phyloP scores from a whole-genome alignment of 2,329 filamentous ascomycete genomes.

The Ascosphaera aggregata region DNA sequence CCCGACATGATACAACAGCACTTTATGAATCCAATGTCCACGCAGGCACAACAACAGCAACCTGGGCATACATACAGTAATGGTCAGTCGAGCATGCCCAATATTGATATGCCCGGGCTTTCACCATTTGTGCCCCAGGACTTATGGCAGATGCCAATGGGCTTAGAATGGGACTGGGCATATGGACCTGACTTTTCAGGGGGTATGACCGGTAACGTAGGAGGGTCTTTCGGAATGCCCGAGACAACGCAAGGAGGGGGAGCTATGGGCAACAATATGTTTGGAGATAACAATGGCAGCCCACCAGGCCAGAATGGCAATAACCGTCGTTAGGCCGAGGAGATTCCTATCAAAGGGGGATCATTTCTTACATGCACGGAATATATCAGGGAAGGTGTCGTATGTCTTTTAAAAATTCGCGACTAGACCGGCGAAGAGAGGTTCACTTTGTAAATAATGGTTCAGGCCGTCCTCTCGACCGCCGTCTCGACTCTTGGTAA shows the following conservation, averaged over 20 bases:
- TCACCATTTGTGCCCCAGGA: conserved; percentile 83
- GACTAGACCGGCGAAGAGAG: no score
- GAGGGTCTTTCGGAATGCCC: not conserved
- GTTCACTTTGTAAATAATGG: no score
- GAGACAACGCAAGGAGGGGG: not conserved
- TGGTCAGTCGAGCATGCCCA: conserved; percentile 4
- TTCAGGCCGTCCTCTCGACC: no score
- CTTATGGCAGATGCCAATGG: conserved; percentile 89
- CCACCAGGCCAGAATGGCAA: not conserved
- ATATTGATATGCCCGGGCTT: conserved; percentile 26
- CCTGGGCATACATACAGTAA: conserved; percentile 3
- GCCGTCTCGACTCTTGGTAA: no score
- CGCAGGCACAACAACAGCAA: conserved; percentile 1
- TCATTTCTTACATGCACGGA: no score
- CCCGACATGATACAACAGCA: not conserved
- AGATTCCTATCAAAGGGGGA: no score
- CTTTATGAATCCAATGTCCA: not conserved
- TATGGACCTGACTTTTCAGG: conserved; percentile 12
- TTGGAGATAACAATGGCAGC: not conserved
- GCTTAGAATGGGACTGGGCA: conserved; percentile 71
- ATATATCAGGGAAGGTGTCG: no score
- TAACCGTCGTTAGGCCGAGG: not conserved
- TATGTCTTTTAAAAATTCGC: no score
- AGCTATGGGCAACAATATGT: not conserved
- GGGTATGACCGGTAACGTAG: not conserved